phyloP scores from a whole-genome alignment of 345 rosid genomes.

The Dipteronia dyeriana region DNA sequence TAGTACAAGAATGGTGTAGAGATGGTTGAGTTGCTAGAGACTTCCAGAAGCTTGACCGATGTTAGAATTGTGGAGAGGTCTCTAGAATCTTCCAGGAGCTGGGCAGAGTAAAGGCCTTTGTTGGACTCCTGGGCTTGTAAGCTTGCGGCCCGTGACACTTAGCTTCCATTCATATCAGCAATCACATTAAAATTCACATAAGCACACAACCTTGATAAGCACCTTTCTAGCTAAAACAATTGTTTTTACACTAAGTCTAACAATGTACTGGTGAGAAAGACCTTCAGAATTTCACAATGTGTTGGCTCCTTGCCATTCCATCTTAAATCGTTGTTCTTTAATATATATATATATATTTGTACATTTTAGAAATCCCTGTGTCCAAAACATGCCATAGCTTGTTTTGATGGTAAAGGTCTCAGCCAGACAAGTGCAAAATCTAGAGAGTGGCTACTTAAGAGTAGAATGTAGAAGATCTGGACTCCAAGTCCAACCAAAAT shows the following conservation, averaged over 20 bases:
- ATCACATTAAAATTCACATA: too few species aligned
- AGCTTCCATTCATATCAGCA: neutral
- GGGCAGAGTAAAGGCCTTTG: too few species aligned
- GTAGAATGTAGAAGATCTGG: neutral
- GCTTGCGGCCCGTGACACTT: too few species aligned
- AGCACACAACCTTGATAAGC: neutral
- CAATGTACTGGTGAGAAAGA: neutral
- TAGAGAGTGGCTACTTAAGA: neutral
- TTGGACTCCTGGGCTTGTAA: too few species aligned
- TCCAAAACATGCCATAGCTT: neutral
- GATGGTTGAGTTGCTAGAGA: too few species aligned
- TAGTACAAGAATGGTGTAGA: too few species aligned
- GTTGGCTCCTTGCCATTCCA: neutral
- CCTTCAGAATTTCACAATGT: neutral
- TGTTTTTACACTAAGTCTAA: neutral
- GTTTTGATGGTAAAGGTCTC: neutral
- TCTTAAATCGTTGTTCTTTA: neutral
- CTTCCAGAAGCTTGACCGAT: too few species aligned
- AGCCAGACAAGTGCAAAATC: neutral
- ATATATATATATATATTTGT: too few species aligned
- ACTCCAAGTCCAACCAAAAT: neutral
- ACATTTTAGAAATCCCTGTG: neutral
- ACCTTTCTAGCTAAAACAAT: neutral
- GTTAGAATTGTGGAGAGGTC: too few species aligned
- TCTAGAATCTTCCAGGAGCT: too few species aligned